Base-by-base conservation (phyloP, 2,329 filamentous ascomycete genomes). In the Fusarium anguioides region DNA sequence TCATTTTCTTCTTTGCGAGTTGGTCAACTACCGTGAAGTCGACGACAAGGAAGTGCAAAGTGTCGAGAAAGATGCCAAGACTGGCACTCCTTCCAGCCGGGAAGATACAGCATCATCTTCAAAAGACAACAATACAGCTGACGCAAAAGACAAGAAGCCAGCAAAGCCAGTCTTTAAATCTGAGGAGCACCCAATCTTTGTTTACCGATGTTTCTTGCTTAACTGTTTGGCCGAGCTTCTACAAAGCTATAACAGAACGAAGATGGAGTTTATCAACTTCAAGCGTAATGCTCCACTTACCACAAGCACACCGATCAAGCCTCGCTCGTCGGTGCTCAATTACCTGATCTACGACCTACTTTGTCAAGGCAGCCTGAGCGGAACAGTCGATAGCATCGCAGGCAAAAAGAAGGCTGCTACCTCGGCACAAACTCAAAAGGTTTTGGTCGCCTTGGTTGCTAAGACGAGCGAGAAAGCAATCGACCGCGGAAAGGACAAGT, bases 181-280 rank as follows among this genome's bases (percentile, higher is more conserved):
- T 2, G 94, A 97, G 48, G 91, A 97, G 31, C 94, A 99, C 76
- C 93, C 94, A 0, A 97, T 97, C 61, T 99, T 97, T 80, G 90
- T 98, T 51, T 99, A 98, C 75, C 89, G 96, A 45, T 97, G 95
- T 81, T 97, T 98, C 81, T 82, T 99, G 49, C 86, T 99, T 29
- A 94, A 96, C 75, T 97, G 94, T 74, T 82, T 99, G 36, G 90
- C 93, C 1, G 96, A 99, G 78, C 86, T 99, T 15, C 83, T 99
- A 15, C 89, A 92, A 57, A 96, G 91, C 74, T 99, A 98, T 81
- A 97, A 94, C 71, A 89, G 94, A 52, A 93, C 94, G 10, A 99
- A 99, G 83, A 88, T 99, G 40, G 96, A 99, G 76, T 98, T 99
- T 76, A 97, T 99, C 82, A 98, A 97, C 78, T 99, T 97, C 81